phyloP scores from a whole-genome alignment of 2,329 filamentous ascomycete genomes.

The Chaetomium strumarium region DNA sequence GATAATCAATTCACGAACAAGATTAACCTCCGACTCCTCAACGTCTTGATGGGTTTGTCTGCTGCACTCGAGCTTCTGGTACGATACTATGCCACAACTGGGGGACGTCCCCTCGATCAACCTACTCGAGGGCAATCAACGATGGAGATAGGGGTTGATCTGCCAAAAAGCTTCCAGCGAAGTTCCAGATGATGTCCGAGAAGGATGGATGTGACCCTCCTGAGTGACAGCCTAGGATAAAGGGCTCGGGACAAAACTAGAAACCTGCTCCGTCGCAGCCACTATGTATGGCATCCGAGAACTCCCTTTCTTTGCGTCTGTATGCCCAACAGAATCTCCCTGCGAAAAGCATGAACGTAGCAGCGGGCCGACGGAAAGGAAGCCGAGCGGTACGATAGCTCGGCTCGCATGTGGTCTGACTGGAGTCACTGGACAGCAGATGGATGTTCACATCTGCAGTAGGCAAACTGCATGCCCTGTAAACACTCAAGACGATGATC shows the following conservation, averaged over 20 bases:
- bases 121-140: constrained; percentile 14
- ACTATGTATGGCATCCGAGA: constrained; percentile 5
- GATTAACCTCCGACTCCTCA: not conserved
- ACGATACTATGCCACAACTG: constrained; percentile 11
- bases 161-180: constrained; percentile 26
- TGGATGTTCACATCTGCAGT: too few species aligned
- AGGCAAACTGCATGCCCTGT: too few species aligned
- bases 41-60: constrained; percentile 1
- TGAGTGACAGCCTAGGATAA: constrained; percentile 11
- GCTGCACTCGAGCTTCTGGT: constrained; percentile 2
- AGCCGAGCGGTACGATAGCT: constrained; percentile 4
- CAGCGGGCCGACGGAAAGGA: constrained; percentile 13
- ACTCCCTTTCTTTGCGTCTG: constrained; percentile 13
- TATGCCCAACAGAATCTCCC: constrained; percentile 15
- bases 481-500: too few species aligned
- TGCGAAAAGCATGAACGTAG: constrained; percentile 13
- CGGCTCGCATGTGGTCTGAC: constrained; percentile 10
- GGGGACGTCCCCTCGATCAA: constrained; percentile 11
- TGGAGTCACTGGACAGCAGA: not conserved
- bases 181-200: constrained; percentile 23
- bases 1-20: constrained; percentile 2
- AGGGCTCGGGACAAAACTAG: constrained; percentile 15
- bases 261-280: constrained; percentile 16
- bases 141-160: constrained; percentile 6
- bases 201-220: constrained; percentile 11